Conservation (phyloP, 192 early-diverging fungal genomes). For the Phycomyces blakesleeanus region DNA sequence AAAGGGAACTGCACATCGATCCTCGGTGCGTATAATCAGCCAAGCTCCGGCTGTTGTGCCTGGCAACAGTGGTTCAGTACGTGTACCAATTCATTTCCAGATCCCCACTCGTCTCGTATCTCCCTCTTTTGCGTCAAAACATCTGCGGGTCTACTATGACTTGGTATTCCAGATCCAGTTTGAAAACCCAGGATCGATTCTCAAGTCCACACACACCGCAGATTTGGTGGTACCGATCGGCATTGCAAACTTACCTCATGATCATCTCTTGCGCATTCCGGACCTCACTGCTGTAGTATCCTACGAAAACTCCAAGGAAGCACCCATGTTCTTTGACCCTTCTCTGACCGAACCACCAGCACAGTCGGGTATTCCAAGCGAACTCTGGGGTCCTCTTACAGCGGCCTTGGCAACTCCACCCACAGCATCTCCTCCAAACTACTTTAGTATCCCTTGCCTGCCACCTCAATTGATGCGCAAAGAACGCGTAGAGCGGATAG, state of each 20-base stretch:
- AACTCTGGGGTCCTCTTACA: background rate
- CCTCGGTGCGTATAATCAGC: slow-evolving; percentile 9
- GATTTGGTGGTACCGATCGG: slow-evolving; percentile 20
- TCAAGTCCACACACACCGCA: slow-evolving; percentile 20
- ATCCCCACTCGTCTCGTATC: slow-evolving; percentile 29
- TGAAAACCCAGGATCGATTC: slow-evolving; percentile 13
- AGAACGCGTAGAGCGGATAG: slow-evolving; percentile 10
- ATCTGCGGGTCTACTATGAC: slow-evolving; percentile 27
- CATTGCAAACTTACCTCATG: slow-evolving; percentile 23
- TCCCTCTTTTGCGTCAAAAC: slow-evolving; percentile 19
- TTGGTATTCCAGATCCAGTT: slow-evolving; percentile 14
- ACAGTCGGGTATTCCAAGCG: background rate
- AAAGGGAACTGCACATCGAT: slow-evolving; percentile 13
- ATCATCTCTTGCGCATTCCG: slow-evolving; percentile 13
- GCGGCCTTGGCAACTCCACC: background rate
- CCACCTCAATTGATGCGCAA: slow-evolving; percentile 7
- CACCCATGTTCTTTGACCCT: slow-evolving; percentile 23
- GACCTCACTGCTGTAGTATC: slow-evolving; percentile 7
- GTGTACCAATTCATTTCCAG: slow-evolving; percentile 7
- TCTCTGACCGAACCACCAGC: slow-evolving; percentile 13
- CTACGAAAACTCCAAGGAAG: slow-evolving; percentile 6
- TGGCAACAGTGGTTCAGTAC: background rate
- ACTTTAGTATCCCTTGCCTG: slow-evolving; percentile 2
- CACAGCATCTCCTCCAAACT: slow-evolving; percentile 9
- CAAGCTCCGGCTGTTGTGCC: background rate